phyloP scores from a whole-genome alignment of 768 basidiomycete species.

The Xerocomus brunneocitrinus region DNA sequence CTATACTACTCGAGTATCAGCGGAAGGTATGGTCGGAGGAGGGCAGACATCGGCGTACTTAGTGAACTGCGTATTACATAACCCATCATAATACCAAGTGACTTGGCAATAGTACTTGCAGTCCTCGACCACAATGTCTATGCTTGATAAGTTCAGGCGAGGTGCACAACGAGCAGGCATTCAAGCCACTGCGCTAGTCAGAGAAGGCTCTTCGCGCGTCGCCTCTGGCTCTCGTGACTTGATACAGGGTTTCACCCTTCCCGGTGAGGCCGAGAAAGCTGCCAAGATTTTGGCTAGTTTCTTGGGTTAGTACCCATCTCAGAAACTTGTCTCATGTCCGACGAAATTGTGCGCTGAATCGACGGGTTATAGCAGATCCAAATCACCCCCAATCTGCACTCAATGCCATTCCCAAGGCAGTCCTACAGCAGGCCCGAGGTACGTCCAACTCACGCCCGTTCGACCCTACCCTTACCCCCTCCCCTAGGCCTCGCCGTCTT shows the following conservation, averaged over 20 bases:
- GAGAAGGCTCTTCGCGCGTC: conserved; percentile 60
- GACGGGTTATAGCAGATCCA: conserved; percentile 64
- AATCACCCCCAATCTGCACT: conserved; percentile 83
- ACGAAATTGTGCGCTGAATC: background rate
- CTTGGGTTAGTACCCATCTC: conserved; percentile 53
- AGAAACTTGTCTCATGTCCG: background rate
- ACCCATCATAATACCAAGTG: background rate
- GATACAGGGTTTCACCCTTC: conserved; percentile 81
- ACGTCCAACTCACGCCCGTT: conserved; percentile 9
- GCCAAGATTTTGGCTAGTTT: conserved; percentile 88
- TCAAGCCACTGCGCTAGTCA: conserved; percentile 74
- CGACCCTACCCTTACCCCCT: background rate
- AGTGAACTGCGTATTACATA: conserved; percentile 16
- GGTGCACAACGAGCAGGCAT: conserved; percentile 79
- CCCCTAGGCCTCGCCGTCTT: conserved; percentile 83
- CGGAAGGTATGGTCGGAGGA: conserved; percentile 54
- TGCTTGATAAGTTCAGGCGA: conserved; percentile 75
- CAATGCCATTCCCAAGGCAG: conserved; percentile 90
- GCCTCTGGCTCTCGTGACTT: conserved; percentile 74
- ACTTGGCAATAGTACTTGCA: background rate
- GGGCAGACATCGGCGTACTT: background rate
- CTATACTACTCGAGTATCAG: conserved; percentile 86
- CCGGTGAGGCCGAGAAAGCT: conserved; percentile 91
- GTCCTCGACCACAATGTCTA: conserved; percentile 36
- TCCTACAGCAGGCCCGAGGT: conserved; percentile 88